These are phyloP conservation scores for Nannochloris sp. DNA, from an alignment of 139 green algal genomes.

Conservation along the genomic window DNA sequence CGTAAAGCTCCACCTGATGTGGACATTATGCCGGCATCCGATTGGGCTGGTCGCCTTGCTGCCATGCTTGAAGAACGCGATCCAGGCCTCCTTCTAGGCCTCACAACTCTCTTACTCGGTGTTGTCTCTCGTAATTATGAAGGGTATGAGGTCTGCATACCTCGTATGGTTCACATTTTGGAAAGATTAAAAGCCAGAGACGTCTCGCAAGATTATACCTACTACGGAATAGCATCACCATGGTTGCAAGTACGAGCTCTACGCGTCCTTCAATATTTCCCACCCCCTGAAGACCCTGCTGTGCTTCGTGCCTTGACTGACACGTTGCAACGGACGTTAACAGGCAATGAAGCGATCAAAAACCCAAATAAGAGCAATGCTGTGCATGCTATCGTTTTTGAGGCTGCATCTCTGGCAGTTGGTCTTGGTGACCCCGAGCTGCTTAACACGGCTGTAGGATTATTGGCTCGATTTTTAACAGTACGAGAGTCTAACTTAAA, in stretches of 20 bases:
- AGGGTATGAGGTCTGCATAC: constrained; percentile 80
- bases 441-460: constrained; percentile 28
- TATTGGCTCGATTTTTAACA: constrained; percentile 62
- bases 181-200: constrained; percentile 70
- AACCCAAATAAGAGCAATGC: constrained; percentile 98
- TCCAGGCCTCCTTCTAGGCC: constrained; percentile 76
- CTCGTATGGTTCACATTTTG: constrained; percentile 74
- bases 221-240: constrained; percentile 96
- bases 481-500: constrained; percentile 82
- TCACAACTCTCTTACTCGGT: constrained; percentile 77
- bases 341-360: constrained; percentile 42
- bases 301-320: constrained; percentile 45
- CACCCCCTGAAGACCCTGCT: constrained; percentile 62
- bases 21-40: constrained; percentile 54
- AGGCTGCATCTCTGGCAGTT: constrained; percentile 83
- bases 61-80: constrained; percentile 87
- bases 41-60: constrained; percentile 34
- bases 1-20: constrained; percentile 76
- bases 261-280: constrained; percentile 92
- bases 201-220: constrained; percentile 91
- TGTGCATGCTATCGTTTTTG: constrained; percentile 92
- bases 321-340: constrained; percentile 47
- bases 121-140: constrained; percentile 63
- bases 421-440: constrained; percentile 61
- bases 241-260: constrained; percentile 94